These are phyloP conservation scores for Carex scoparia DNA, from an alignment of 176 grass and related monocot genomes.

Conservation along the genomic window DNA sequence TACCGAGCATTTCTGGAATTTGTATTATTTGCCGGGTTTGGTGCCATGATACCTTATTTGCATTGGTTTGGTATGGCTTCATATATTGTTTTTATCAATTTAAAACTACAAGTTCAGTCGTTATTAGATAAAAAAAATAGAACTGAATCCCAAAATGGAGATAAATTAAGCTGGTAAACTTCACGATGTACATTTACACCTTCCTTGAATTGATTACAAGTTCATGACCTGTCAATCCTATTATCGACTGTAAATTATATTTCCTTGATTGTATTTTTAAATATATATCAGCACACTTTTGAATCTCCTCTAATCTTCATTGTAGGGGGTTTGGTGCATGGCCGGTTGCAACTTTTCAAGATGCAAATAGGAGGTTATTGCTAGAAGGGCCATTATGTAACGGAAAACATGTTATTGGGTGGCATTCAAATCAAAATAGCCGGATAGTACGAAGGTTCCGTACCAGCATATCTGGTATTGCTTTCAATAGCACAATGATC, in stretches of 20 bases:
- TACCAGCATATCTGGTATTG: conserved; percentile 61
- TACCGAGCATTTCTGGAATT: not conserved
- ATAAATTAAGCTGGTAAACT: not conserved
- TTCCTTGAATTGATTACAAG: conserved; percentile 10
- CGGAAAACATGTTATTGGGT: conserved; percentile 67
- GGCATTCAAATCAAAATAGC: conserved; percentile 53
- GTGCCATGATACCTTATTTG: not conserved
- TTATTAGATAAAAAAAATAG: not conserved
- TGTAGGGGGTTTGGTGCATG: conserved; percentile 74
- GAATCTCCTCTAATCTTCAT: conserved; percentile 24
- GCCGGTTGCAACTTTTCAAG: conserved; percentile 65
- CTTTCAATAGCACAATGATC: conserved; percentile 87
- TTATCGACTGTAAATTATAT: conserved; percentile 11
- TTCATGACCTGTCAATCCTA: not conserved
- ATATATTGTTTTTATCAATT: not conserved
- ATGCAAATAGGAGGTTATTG: conserved; percentile 41
- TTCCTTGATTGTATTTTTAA: conserved; percentile 1
- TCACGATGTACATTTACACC: not conserved
- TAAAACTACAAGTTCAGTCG: not conserved
- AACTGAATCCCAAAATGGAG: not conserved
- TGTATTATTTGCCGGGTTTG: not conserved
- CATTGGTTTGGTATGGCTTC: not conserved
- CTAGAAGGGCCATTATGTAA: conserved; percentile 90
- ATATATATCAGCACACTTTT: not conserved
- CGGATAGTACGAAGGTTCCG: conserved; percentile 47